A percentile compares a stretch with the other conserved stretches of the same genome.
Conservation (phyloP, 2,329 filamentous ascomycete genomes). For the Escovopsis weberi region DNA sequence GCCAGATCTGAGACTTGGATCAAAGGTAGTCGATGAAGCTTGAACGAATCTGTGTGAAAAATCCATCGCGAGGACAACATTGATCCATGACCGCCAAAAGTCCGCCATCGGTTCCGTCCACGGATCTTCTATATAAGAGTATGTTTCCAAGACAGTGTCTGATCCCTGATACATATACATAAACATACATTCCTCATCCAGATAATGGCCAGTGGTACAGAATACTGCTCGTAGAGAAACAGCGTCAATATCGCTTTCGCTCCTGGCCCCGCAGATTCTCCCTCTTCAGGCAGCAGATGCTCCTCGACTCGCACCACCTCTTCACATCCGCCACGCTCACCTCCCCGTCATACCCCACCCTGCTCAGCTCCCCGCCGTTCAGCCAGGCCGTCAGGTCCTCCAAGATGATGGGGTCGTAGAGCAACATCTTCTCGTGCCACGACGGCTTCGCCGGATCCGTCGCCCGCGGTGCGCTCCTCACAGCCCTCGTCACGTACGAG, state of each 20-base stretch:
- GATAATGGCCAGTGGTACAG: too few species aligned
- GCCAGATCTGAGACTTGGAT: too few species aligned
- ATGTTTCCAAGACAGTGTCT: too few species aligned
- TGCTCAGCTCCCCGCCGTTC: conserved; percentile 53
- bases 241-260: conserved; percentile 29
- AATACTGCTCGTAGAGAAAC: too few species aligned
- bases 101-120: too few species aligned
- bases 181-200: too few species aligned
- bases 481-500: conserved; percentile 39
- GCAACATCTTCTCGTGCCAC: conserved; percentile 86
- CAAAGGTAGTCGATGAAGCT: too few species aligned
- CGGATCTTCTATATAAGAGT: too few species aligned
- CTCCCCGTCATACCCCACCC: conserved; percentile 50
- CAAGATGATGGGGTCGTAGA: conserved; percentile 81
- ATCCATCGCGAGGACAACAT: too few species aligned
- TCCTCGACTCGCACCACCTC: conserved; percentile 78
- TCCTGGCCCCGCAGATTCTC: conserved; percentile 37
- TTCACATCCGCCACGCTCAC: conserved; percentile 54
- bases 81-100: too few species aligned
- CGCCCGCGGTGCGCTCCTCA: conserved; percentile 35
- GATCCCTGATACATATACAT: too few species aligned
- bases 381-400: conserved; percentile 78
- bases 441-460: conserved; percentile 39
- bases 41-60: too few species aligned
- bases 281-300: conserved; percentile 70